Percentiles rank a stretch among this genome's conserved stretches.
phyloP scores from a whole-genome alignment of 306 rosid genomes.

The Cucurbita ficifolia region DNA sequence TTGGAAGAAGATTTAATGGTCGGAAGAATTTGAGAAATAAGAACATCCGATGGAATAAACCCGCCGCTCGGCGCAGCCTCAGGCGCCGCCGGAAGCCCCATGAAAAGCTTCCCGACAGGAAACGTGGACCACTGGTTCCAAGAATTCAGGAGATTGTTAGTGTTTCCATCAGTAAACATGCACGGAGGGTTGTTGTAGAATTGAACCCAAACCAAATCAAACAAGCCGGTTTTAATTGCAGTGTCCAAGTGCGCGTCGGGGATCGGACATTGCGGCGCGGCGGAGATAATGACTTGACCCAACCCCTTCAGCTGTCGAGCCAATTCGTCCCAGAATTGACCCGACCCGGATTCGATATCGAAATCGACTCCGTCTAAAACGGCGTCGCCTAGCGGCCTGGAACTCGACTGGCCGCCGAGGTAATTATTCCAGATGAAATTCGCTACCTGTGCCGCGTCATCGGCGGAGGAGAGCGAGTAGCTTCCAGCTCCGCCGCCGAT shows the following conservation, averaged over 20 bases:
- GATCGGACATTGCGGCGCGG: slow-evolving; percentile 53
- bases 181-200: slow-evolving; percentile 56
- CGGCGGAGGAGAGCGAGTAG: slow-evolving; percentile 34
- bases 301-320: slow-evolving; percentile 18
- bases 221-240: slow-evolving; percentile 35
- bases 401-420: slow-evolving; percentile 30
- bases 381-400: slow-evolving; percentile 40
- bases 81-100: slow-evolving; percentile 52
- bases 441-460: slow-evolving; percentile 25
- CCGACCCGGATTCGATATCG: slow-evolving; percentile 28
- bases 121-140: slow-evolving; percentile 46
- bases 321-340: slow-evolving; percentile 23
- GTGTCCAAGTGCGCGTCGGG: slow-evolving; percentile 26
- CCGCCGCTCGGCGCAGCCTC: slow-evolving; percentile 33
- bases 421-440: slow-evolving; percentile 39
- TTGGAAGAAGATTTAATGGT: slow-evolving; percentile 22
- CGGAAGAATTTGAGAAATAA: slow-evolving; percentile 32
- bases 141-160: slow-evolving; percentile 18
- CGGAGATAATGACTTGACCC: slow-evolving; percentile 21
- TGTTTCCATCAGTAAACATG: slow-evolving; percentile 21
- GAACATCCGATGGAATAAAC: slow-evolving; percentile 24
- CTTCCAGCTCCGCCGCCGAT: slow-evolving; percentile 28
- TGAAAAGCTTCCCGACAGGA: slow-evolving; percentile 27
- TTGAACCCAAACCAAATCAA: slow-evolving; percentile 60
- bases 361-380: slow-evolving; percentile 49